A percentile compares a stretch with the other conserved stretches of the same genome.
These are phyloP conservation scores for Sicyos edulis DNA, from an alignment of 306 rosid genomes.

Conservation along the genomic window DNA sequence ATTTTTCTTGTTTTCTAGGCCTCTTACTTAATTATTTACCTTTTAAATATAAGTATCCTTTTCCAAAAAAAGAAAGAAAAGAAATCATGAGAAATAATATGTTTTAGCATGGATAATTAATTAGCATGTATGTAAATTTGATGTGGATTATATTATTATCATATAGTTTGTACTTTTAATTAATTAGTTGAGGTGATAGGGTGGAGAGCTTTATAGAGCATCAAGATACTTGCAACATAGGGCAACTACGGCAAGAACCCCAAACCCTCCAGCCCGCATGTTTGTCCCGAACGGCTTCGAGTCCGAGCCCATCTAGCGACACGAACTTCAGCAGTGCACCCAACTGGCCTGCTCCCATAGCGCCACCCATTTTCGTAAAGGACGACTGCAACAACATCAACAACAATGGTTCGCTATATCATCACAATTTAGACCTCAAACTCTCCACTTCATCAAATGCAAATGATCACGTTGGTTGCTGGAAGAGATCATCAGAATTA, in stretches of 20 bases:
- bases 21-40: too few relatives aligned
- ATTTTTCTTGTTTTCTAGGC: too few relatives aligned
- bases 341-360: conserved; percentile 35
- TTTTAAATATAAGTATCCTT: too few relatives aligned
- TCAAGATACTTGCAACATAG: conserved; percentile 95
- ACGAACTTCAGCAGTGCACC: conserved; percentile 65
- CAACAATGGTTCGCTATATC: conserved; percentile 16
- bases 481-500: too few relatives aligned
- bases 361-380: conserved; percentile 52
- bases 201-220: conserved; percentile 99
- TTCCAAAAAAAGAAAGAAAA: too few relatives aligned
- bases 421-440: conserved; percentile 81
- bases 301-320: conserved; percentile 75
- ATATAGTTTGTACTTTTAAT: too few relatives aligned
- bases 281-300: conserved; percentile 87
- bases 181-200: conserved; percentile 5
- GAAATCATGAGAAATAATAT: too few relatives aligned
- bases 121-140: too few relatives aligned
- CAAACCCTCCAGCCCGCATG: conserved; percentile 53
- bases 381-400: conserved; percentile 11
- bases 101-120: too few relatives aligned
- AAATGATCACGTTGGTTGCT: too few relatives aligned
- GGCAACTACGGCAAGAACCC: conserved; percentile 48
- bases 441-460: conserved; percentile 57
- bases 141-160: too few relatives aligned